Conservation (phyloP, 805 yeast species). For the Hanseniaspora singularis region DNA sequence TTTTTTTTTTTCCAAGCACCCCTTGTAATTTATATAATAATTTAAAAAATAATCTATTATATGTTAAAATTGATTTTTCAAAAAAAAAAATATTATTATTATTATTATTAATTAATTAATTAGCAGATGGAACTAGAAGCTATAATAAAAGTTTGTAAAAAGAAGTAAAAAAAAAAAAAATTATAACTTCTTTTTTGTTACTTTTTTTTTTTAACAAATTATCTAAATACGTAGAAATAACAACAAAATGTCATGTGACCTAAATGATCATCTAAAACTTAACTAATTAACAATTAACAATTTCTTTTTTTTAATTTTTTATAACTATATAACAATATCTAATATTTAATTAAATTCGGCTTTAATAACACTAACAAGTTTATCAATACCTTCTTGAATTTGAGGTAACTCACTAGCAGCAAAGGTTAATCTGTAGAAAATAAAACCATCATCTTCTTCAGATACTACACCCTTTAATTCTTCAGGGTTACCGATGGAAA, state of each 20-base stretch:
- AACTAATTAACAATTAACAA: not conserved
- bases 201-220: not conserved
- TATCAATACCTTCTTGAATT: slow-evolving; percentile 48
- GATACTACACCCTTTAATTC: not conserved
- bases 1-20: too few relatives aligned
- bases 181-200: not conserved
- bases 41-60: too few relatives aligned
- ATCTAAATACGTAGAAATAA: too few relatives aligned
- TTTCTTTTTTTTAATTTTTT: not conserved
- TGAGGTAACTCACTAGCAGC: slow-evolving; percentile 70
- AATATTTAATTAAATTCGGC: too few relatives aligned
- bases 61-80: not conserved
- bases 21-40: too few relatives aligned
- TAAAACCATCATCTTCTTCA: slow-evolving; percentile 23
- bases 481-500: slow-evolving; percentile 29
- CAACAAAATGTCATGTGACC: too few relatives aligned
- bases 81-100: not conserved
- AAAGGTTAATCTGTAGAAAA: slow-evolving; percentile 77
- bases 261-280: not conserved
- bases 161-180: not conserved
- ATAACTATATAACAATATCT: too few relatives aligned
- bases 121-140: not conserved
- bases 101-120: too few relatives aligned
- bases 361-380: slow-evolving; percentile 52
- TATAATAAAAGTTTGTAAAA: too few relatives aligned